Conservation (phyloP, 164 flowering plant species). For the Cinnamomum chago region DNA sequence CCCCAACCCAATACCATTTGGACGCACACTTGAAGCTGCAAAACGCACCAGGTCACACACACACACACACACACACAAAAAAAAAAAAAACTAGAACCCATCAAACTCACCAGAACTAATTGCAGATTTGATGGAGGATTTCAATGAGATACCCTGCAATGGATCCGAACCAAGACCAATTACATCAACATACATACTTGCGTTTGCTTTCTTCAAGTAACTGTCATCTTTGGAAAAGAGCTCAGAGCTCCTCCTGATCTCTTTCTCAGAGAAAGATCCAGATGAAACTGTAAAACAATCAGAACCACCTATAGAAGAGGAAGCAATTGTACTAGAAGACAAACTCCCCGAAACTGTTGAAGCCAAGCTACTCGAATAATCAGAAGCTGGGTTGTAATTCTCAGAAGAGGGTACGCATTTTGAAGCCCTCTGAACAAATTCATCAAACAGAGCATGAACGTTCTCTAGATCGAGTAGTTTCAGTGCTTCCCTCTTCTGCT, state of each 20-base stretch:
- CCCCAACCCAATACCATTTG: too few species aligned
- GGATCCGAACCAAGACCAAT: slow-evolving; percentile 23
- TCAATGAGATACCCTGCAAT: slow-evolving; percentile 8
- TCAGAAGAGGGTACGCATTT: slow-evolving; percentile 36
- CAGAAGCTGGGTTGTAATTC: slow-evolving; percentile 3
- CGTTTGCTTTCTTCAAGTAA: slow-evolving; percentile 46
- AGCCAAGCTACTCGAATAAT: slow-evolving; percentile 13
- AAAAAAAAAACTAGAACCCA: background rate
- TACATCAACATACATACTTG: slow-evolving; percentile 35
- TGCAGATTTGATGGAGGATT: slow-evolving; percentile 36
- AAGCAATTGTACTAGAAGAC: slow-evolving; percentile 7
- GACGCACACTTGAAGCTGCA: too few species aligned
- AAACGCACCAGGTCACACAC: background rate
- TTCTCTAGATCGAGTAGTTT: slow-evolving; percentile 42
- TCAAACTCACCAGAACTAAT: slow-evolving; percentile 31
- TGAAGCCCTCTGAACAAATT: slow-evolving; percentile 49
- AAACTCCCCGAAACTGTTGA: slow-evolving; percentile 10
- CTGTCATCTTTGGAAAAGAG: slow-evolving; percentile 59
- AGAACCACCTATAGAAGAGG: background rate
- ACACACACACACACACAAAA: background rate
- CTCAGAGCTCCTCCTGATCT: slow-evolving; percentile 21
- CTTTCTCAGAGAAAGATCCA: slow-evolving; percentile 12
- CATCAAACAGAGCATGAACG: slow-evolving; percentile 37
- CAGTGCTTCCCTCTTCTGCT: slow-evolving; percentile 41
- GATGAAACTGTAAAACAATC: slow-evolving; percentile 17